Percentiles rank a stretch among this genome's conserved stretches.
Evolutionary conservation across 805 yeast species (phyloP).

Genomic region (Wickerhamiella slavikovae): DNA sequence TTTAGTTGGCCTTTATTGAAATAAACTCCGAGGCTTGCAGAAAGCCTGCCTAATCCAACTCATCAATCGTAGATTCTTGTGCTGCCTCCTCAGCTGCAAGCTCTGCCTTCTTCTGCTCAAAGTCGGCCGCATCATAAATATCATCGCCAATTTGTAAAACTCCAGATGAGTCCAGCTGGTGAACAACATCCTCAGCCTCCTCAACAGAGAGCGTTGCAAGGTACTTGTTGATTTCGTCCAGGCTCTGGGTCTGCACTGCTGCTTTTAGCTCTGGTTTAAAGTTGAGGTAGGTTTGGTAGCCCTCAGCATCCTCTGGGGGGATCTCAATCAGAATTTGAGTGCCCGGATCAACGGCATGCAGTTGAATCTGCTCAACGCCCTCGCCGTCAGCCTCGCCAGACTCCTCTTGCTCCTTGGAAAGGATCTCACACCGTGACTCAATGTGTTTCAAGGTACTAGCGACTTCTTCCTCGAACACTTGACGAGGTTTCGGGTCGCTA

Average conservation of each 20-base stretch:
- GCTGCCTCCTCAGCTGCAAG: not conserved
- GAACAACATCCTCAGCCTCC: conserved; percentile 64
- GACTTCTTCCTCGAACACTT: conserved; percentile 56
- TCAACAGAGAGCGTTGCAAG: conserved; percentile 52
- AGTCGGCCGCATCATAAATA: conserved; percentile 20
- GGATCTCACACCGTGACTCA: conserved; percentile 46
- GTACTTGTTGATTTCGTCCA: conserved; percentile 67
- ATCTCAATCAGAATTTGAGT: conserved; percentile 51
- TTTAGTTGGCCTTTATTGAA: no score
- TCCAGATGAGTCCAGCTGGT: conserved; percentile 55
- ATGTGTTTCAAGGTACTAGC: conserved; percentile 59
- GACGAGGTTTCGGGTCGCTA: conserved; percentile 39
- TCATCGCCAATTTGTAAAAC: conserved; percentile 60
- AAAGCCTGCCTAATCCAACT: conserved; percentile 3
- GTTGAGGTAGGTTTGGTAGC: conserved; percentile 24
- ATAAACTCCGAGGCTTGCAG: no score
- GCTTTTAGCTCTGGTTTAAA: conserved; percentile 48
- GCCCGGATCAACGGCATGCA: conserved; percentile 71
- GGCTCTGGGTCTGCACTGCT: conserved; percentile 50
- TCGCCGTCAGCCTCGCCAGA: conserved; percentile 24
- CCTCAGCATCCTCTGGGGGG: conserved; percentile 21
- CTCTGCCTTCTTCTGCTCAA: conserved; percentile 14
- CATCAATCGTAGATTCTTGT: conserved; percentile 2
- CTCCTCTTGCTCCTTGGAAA: conserved; percentile 23
- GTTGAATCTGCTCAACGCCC: conserved; percentile 63